Evolutionary conservation across 2,329 filamentous ascomycete species (phyloP).

Genomic region (Ceratocystis albifundus): DNA sequence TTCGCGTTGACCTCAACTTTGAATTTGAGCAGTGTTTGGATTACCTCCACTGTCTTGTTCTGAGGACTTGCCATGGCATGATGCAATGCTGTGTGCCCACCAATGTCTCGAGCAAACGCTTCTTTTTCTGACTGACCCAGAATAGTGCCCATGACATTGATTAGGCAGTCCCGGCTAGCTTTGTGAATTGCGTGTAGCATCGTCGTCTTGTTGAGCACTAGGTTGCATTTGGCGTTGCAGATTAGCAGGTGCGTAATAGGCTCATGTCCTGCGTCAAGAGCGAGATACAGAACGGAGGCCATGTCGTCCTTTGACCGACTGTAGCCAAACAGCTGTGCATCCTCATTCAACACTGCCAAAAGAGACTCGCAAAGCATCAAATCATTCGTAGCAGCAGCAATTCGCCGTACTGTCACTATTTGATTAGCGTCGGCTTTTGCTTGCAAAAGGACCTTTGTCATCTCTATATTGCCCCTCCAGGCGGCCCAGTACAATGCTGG

Average conservation of each 20-base stretch:
- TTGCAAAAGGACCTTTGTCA: not conserved
- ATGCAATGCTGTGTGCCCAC: constrained; percentile 15
- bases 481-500: constrained; percentile 19
- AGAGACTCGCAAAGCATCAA: constrained; percentile 1
- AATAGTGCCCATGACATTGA: not conserved
- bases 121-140: not conserved
- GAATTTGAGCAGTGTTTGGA: constrained; percentile 10
- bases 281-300: constrained; percentile 17
- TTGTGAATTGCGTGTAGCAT: constrained; percentile 19
- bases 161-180: constrained; percentile 1
- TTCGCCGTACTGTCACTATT: not conserved
- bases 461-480: constrained; percentile 10
- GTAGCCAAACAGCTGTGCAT: constrained; percentile 13
- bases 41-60: not conserved
- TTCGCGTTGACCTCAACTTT: not conserved
- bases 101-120: not conserved
- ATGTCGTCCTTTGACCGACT: not conserved
- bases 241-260: constrained; percentile 10
- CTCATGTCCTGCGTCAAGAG: constrained; percentile 17
- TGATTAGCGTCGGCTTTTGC: constrained; percentile 14
- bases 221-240: not conserved
- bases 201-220: constrained; percentile 11
- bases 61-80: constrained; percentile 16
- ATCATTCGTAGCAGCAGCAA: constrained; percentile 6
- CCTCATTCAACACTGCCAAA: constrained; percentile 12